phyloP scores from a whole-genome alignment of 192 early-diverging fungal genomes.

The Gaertneriomyces sp. region DNA sequence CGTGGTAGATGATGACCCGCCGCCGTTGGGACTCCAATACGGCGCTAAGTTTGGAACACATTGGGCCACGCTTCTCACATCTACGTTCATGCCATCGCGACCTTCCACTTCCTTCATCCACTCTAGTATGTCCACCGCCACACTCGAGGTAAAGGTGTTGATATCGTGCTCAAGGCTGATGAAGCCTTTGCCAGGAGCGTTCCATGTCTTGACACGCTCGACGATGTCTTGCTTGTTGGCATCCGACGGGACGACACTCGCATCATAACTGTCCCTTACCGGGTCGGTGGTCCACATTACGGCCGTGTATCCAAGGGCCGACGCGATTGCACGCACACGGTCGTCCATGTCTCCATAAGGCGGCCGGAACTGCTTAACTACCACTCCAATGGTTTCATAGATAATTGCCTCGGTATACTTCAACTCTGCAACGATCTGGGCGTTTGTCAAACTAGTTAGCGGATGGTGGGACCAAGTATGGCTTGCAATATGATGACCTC shows the following conservation, averaged over 20 bases:
- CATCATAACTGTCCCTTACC: conserved; percentile 20
- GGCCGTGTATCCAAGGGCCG: conserved; percentile 50
- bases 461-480: conserved; percentile 63
- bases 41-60: no score
- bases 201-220: conserved; percentile 18
- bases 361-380: conserved; percentile 56
- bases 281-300: conserved; percentile 45
- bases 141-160: conserved; percentile 12
- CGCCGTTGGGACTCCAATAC: no score
- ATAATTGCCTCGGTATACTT: conserved; percentile 61
- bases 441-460: conserved; percentile 57
- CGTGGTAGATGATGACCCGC: no score
- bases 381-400: conserved; percentile 41
- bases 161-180: conserved; percentile 45
- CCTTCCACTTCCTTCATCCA: neutral
- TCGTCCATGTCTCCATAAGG: conserved; percentile 74
- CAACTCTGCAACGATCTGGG: conserved; percentile 66
- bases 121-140: neutral
- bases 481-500: conserved; percentile 35
- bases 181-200: conserved; percentile 28
- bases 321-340: conserved; percentile 61
- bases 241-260: neutral
- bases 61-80: no score
- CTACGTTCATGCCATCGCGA: no score
- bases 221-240: conserved; percentile 1